A percentile compares a stretch with the other conserved stretches of the same genome.
Evolutionary conservation across 2,329 filamentous ascomycete genomes (phyloP).

Genomic region (Venturiaceae sp.): DNA sequence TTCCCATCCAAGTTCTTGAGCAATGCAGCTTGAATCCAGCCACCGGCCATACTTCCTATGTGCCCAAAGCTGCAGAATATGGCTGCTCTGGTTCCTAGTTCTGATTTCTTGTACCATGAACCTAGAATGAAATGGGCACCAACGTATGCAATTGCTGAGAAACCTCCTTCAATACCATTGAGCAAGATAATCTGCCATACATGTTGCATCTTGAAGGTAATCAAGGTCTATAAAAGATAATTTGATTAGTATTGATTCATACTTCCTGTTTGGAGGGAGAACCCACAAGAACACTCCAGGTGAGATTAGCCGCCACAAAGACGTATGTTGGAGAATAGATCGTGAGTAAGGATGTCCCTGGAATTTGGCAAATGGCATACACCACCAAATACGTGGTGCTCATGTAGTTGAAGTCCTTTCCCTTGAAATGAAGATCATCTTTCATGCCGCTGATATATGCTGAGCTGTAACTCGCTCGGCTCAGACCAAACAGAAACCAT

Average conservation of each 20-base stretch:
- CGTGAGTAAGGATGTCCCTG: constrained; percentile 30
- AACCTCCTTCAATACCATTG: constrained; percentile 35
- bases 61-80: constrained; percentile 34
- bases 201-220: constrained; percentile 31
- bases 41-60: constrained; percentile 33
- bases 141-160: constrained; percentile 19
- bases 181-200: constrained; percentile 35
- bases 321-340: constrained; percentile 30
- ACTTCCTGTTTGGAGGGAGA: background rate
- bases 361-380: constrained; percentile 36
- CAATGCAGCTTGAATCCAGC: constrained; percentile 35
- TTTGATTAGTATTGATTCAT: background rate
- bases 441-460: constrained; percentile 35
- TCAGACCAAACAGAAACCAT: constrained; percentile 39
- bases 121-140: constrained; percentile 36
- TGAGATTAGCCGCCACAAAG: constrained; percentile 32
- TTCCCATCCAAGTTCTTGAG: constrained; percentile 26
- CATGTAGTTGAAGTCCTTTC: constrained; percentile 6
- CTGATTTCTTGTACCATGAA: constrained; percentile 34
- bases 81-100: constrained; percentile 31
- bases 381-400: constrained; percentile 22
- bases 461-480: constrained; percentile 32
- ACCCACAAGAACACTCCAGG: constrained; percentile 29
- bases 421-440: constrained; percentile 26
- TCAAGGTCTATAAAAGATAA: constrained; percentile 20